A percentile compares a stretch with the other conserved stretches of the same genome.
Evolutionary conservation across 75 land plant species (phyloP).

Genomic region (Ceratopteris richardii): DNA sequence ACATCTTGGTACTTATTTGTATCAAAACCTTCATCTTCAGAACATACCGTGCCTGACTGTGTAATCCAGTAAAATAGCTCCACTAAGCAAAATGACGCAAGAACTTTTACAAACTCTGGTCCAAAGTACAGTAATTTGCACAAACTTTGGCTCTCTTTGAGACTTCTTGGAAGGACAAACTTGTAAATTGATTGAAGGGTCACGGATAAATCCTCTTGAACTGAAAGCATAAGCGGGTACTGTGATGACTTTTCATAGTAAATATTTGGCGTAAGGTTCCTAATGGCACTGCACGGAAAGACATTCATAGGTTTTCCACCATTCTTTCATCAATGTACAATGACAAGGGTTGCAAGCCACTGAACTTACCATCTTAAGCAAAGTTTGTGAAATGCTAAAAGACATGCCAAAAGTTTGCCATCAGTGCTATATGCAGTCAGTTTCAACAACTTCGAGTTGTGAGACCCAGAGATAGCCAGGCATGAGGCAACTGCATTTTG

Average conservation of each 20-base stretch:
- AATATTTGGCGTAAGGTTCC: neutral
- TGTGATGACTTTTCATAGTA: no score
- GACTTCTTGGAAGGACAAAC: neutral
- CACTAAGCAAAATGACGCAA: slow-evolving; percentile 53
- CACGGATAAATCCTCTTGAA: no score
- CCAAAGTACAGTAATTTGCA: slow-evolving; percentile 70
- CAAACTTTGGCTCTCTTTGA: slow-evolving; percentile 7
- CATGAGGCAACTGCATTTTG: slow-evolving; percentile 16
- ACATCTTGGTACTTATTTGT: slow-evolving; percentile 22
- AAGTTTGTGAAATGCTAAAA: slow-evolving; percentile 41
- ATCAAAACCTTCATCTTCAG: slow-evolving; percentile 8
- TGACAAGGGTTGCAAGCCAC: neutral
- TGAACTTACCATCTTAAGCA: slow-evolving; percentile 54
- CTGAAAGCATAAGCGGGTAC: no score
- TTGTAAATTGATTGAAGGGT: neutral
- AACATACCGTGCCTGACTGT: slow-evolving; percentile 10
- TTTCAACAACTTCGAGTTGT: slow-evolving; percentile 32
- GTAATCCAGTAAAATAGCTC: slow-evolving; percentile 42
- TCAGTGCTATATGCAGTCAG: slow-evolving; percentile 29
- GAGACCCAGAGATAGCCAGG: slow-evolving; percentile 35
- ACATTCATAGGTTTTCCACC: neutral
- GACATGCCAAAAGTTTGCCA: slow-evolving; percentile 29
- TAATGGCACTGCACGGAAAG: neutral
- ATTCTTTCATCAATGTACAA: neutral
- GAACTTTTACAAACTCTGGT: slow-evolving; percentile 36